Evolutionary conservation across 169 alveolate species (phyloP).

Genomic region (Eimeria acervulina): DNA sequence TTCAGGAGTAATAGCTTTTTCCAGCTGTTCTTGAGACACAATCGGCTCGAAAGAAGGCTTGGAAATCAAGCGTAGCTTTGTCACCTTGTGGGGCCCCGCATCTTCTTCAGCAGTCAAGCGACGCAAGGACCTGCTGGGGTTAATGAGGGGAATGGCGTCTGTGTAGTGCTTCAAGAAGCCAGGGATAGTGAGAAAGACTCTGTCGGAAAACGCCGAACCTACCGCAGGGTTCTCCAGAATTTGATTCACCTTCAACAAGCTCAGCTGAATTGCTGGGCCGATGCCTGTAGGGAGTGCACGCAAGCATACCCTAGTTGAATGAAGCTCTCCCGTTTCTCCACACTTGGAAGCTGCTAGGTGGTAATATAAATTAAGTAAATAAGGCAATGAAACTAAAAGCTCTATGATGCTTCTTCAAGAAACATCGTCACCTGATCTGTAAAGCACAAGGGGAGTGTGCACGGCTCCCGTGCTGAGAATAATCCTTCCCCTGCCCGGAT

Average conservation of each 20-base stretch:
- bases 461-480: slow-evolving; percentile 87
- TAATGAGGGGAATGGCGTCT: slow-evolving; percentile 54
- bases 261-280: slow-evolving; percentile 58
- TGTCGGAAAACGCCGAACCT: slow-evolving; percentile 84
- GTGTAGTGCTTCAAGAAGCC: slow-evolving; percentile 84
- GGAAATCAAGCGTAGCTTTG: not conserved
- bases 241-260: slow-evolving; percentile 38
- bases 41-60: slow-evolving; percentile 56
- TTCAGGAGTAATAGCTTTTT: slow-evolving; percentile 61
- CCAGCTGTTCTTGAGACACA: slow-evolving; percentile 39
- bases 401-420: too few relatives aligned
- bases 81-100: not conserved
- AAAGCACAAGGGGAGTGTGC: slow-evolving; percentile 86
- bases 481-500: slow-evolving; percentile 53
- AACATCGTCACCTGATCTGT: slow-evolving; percentile 82
- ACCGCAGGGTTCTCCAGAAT: slow-evolving; percentile 60
- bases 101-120: slow-evolving; percentile 40
- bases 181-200: slow-evolving; percentile 86
- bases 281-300: not conserved
- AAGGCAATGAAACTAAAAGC: not conserved
- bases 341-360: not conserved
- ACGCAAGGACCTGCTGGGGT: slow-evolving; percentile 53
- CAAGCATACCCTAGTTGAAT: not conserved
- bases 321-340: not conserved
- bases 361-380: too few relatives aligned